These are phyloP conservation scores for Ascochyta rabiei DNA, from an alignment of 2,329 filamentous ascomycete genomes.

Conservation along the genomic window DNA sequence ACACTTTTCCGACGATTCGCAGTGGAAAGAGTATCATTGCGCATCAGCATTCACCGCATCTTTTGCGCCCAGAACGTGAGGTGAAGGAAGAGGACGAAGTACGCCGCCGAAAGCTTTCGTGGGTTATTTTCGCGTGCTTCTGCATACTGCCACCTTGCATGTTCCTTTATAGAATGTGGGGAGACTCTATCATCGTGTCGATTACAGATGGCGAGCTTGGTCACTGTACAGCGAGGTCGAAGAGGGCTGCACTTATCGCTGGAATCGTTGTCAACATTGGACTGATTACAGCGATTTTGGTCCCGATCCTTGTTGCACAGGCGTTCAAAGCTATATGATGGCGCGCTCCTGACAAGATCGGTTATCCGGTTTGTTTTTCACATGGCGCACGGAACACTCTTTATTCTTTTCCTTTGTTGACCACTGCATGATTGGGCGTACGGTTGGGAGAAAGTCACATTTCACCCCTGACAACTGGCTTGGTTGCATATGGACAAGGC, in stretches of 20 bases:
- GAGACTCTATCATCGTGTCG: constrained; percentile 40
- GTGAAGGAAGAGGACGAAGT: constrained; percentile 32
- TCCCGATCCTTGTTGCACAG: constrained; percentile 34
- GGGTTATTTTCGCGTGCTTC: constrained; percentile 42
- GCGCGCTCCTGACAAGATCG: neutral
- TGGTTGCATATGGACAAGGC: constrained; percentile 8
- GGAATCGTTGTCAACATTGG: constrained; percentile 39
- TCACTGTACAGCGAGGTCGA: constrained; percentile 37
- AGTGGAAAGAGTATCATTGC: constrained; percentile 3
- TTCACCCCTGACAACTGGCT: neutral
- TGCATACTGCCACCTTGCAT: constrained; percentile 45
- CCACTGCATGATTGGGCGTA: constrained; percentile 18
- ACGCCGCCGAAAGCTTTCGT: constrained; percentile 38
- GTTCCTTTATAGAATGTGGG: constrained; percentile 43
- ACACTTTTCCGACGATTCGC: constrained; percentile 17
- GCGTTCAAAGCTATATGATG: constrained; percentile 26
- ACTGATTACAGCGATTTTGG: constrained; percentile 28
- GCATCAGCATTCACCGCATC: constrained; percentile 34
- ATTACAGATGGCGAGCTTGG: constrained; percentile 40
- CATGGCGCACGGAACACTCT: neutral
- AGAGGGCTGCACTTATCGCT: constrained; percentile 38
- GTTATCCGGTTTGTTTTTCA: neutral
- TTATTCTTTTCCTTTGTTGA: constrained; percentile 7
- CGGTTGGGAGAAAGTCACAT: neutral
- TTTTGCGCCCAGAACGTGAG: constrained; percentile 38